Evolutionary conservation across 83 land plant genomes (phyloP).

Genomic region (Thuja plicata): DNA sequence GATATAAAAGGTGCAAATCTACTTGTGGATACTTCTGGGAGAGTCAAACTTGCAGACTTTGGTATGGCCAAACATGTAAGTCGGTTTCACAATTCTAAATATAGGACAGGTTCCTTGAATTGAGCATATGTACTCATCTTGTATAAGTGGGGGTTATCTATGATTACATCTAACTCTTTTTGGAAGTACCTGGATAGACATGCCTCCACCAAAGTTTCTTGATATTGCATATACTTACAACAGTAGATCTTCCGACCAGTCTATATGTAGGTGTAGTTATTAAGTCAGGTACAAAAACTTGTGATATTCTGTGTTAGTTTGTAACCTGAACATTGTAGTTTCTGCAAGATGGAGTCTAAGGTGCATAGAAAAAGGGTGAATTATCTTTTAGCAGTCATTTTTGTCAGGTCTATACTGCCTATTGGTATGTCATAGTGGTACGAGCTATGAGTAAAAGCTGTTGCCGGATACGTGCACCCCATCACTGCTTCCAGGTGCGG

Average conservation of each 20-base stretch:
- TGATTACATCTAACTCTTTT: background rate
- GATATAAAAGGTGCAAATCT: constrained; percentile 26
- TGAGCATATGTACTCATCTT: background rate
- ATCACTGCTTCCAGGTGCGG: too few species aligned
- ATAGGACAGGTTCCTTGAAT: background rate
- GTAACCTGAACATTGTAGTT: background rate
- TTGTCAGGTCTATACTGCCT: background rate
- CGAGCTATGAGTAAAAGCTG: background rate
- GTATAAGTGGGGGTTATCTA: background rate
- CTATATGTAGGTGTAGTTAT: background rate
- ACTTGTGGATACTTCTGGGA: constrained; percentile 25
- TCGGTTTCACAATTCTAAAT: background rate
- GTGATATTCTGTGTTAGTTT: background rate
- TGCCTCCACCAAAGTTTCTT: background rate
- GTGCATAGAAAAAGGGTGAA: background rate
- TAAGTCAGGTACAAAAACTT: background rate
- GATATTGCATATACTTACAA: background rate
- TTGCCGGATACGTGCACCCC: too few species aligned
- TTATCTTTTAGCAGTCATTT: background rate
- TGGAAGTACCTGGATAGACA: background rate
- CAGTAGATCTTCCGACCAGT: background rate
- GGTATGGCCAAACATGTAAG: constrained; percentile 16
- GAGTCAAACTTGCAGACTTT: constrained; percentile 20
- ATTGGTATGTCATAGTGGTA: background rate
- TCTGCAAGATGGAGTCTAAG: background rate